phyloP scores from a whole-genome alignment of 768 basidiomycete genomes.

The Tricholoma bakamatsutake region DNA sequence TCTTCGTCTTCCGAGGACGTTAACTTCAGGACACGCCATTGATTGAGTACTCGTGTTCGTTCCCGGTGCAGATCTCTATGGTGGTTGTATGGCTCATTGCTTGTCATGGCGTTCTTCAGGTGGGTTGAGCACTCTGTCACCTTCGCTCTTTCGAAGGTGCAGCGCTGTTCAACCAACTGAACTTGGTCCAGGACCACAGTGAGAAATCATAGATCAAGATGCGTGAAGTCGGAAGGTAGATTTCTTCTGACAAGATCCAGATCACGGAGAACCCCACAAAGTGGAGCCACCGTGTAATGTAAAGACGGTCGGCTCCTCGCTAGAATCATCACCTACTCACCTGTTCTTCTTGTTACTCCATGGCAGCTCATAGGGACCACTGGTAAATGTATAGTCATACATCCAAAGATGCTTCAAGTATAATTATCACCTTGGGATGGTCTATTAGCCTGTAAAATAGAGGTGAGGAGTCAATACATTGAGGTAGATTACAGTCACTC shows the following conservation, averaged over 20 bases:
- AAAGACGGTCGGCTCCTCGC: neutral
- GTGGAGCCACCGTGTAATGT: neutral
- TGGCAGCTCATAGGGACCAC: too few relatives aligned
- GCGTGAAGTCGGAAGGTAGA: neutral
- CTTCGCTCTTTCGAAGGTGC: neutral
- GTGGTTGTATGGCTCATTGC: neutral
- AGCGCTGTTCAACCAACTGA: neutral
- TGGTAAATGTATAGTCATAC: too few relatives aligned
- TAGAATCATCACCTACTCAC: too few relatives aligned
- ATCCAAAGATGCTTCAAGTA: too few relatives aligned
- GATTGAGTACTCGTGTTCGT: neutral
- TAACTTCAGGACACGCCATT: neutral
- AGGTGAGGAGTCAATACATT: too few relatives aligned
- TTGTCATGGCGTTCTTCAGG: neutral
- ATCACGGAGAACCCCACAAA: neutral
- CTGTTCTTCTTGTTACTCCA: too few relatives aligned
- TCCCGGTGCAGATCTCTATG: neutral
- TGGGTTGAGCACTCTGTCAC: neutral
- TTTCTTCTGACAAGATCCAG: neutral
- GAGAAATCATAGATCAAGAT: neutral
- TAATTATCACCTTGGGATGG: too few relatives aligned
- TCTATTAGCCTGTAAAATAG: too few relatives aligned
- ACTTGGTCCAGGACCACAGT: neutral
- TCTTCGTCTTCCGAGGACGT: neutral
- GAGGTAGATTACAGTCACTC: too few relatives aligned